Base-by-base conservation (phyloP, 805 yeast species). In the Hermanozyma aechmeae region DNA sequence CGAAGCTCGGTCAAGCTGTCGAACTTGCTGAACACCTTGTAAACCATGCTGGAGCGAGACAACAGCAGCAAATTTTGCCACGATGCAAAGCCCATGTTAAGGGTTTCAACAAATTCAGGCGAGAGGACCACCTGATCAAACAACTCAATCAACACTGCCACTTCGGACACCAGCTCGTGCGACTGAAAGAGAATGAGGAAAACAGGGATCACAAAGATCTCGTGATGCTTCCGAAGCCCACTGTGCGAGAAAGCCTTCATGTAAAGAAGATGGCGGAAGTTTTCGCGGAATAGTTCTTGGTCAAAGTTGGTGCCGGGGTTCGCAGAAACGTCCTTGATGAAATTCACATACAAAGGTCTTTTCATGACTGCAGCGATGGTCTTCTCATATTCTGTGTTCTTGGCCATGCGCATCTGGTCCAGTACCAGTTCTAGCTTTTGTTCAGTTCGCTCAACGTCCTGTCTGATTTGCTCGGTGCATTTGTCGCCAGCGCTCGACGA, bases 151-250 rank as follows among this genome's bases (percentile, higher is more conserved):
- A 63, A 35, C 13, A 46, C 25, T 32, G 40, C 61, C 12, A 57
- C 45, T 15, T 54, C 52, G 8, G 37, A 24, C 6, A 56, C 24
- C 1, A 55, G 23, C 18, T 48, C 43, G 11, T 33, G 30, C 15
- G 31, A 29, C 13, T 48, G 52, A 33, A 60, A 60, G 15, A 56
- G 24, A 5, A 58, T 30, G 21, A 62, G 41, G 10, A 57, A 41
- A 8, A 53, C 27, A 6, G 69, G 69, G 9, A 63, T 57, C 28
- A 61, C 42, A 27, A 63, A 59, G 2, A 42, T 40, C 32, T 59
- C 65, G 32, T 63, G 68, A 31, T 58, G 64, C 30, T 53, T 58
- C 21, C 43, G 46, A 22, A 63, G 45, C 2, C 65, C 64, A 26
- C 46, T 50, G 14, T 53, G 59, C 1, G 62, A 51, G 15, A 61